Base-by-base conservation (phyloP, 2,329 filamentous ascomycete species). In the Aspergillus novofumigatus region DNA sequence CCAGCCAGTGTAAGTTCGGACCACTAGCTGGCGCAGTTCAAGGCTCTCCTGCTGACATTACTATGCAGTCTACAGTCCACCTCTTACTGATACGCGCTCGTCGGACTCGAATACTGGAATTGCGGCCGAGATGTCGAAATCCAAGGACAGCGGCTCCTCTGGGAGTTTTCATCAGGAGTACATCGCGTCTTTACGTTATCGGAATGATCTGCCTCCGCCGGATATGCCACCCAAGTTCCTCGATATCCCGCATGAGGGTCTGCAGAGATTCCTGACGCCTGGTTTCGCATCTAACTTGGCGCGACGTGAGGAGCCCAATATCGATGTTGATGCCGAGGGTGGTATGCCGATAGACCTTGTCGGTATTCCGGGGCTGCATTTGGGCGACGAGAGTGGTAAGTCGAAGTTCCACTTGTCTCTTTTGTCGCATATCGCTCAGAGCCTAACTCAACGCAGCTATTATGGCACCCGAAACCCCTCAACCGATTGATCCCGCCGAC, bases 301-400 rank as follows among this genome's bases (percentile, higher is more conserved):
- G 20, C 83, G 93, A 69, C 92, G 96, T 69, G 94, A 97, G 78
- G 90, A 93, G 53, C 81, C 96, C 51, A 97, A 97, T 71, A 94
- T 99, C 60, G 94, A 99, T 76, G 92, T 92, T 29, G 94, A 99
- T 83, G 94, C 92, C 8, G 94, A 99, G 79, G 84, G 97, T 66
- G 94, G 94, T 57, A 97, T 99, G 94, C 92, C 92, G 58, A 86
- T 99, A 71, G 93, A 97, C 73, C 78, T 99, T 65, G 89, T 97
- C 57, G 94, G 94, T 68, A 91, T 97, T 78, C 93, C 93, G 6
- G 92, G 92, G 29, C 87, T 97, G 56, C 97, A 97, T 69, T 88
- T 97, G 68, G 93, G 92, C 57, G 92, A 97, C 73, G 93, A 97
- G 80, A 89, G 89, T 77, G 91, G 92, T 97, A 81, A 60, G 80